Conservation (phyloP, 306 rosid species). For the Delonix regia region DNA sequence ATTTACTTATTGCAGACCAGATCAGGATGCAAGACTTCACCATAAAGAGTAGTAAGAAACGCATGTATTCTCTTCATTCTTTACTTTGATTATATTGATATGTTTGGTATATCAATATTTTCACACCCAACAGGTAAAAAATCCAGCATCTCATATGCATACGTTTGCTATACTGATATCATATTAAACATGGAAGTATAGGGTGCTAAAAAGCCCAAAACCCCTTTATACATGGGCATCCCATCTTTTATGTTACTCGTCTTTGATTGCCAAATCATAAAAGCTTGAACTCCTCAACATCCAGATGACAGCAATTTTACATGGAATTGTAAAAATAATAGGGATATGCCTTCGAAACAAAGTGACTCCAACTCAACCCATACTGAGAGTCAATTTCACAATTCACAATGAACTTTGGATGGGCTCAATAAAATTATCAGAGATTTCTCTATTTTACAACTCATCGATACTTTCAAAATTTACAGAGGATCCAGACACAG, state of each 20-base stretch:
- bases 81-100: not conserved
- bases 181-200: not conserved
- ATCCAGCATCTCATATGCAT: not conserved
- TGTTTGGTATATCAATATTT: not conserved
- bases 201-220: not conserved
- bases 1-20: not conserved
- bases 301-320: not conserved
- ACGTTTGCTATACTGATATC: not conserved
- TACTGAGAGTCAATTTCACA: not conserved
- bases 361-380: not conserved
- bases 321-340: not conserved
- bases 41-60: not conserved
- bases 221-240: not conserved
- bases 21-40: not conserved
- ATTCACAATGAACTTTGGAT: not conserved
- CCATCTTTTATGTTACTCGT: not conserved
- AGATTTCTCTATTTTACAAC: not conserved
- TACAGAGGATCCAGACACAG: slow-evolving; percentile 1
- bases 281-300: not conserved
- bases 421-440: not conserved
- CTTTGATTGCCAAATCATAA: not conserved
- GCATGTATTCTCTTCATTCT: not conserved
- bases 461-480: not conserved
- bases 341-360: not conserved
- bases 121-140: not conserved